Evolutionary conservation across 2,329 filamentous ascomycete genomes (phyloP).

Genomic region (Polychaeton citri): DNA sequence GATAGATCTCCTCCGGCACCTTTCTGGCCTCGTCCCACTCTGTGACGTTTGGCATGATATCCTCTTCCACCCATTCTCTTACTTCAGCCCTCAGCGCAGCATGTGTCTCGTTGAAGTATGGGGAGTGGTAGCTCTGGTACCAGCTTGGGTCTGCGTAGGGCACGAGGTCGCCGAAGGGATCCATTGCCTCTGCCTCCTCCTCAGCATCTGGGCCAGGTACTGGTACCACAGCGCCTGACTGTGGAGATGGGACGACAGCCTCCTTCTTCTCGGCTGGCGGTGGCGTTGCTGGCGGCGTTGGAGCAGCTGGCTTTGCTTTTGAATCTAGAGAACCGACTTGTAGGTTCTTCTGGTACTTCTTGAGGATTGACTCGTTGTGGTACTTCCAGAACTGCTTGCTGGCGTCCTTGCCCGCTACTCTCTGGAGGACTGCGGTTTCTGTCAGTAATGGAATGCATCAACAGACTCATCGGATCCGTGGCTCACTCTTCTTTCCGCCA

Average conservation of each 20-base stretch:
- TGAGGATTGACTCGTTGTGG: constrained; percentile 68
- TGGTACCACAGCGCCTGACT: constrained; percentile 39
- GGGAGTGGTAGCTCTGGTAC: constrained; percentile 63
- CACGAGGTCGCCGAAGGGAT: constrained; percentile 73
- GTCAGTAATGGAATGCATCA: constrained; percentile 2
- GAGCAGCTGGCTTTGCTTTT: constrained; percentile 48
- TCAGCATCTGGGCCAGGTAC: constrained; percentile 25
- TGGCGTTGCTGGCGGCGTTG: constrained; percentile 36
- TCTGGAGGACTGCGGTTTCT: constrained; percentile 40
- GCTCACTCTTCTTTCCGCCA: constrained; percentile 49
- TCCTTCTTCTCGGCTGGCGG: constrained; percentile 34
- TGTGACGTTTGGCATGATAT: constrained; percentile 79
- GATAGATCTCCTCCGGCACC: constrained; percentile 81
- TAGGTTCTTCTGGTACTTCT: constrained; percentile 67
- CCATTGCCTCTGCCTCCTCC: constrained; percentile 55
- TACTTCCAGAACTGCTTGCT: constrained; percentile 58
- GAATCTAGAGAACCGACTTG: constrained; percentile 79
- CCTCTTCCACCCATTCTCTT: constrained; percentile 78
- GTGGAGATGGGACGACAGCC: constrained; percentile 43
- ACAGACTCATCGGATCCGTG: constrained; percentile 14
- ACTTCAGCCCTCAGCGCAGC: constrained; percentile 81
- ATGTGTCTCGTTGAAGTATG: constrained; percentile 92
- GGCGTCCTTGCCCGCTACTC: constrained; percentile 53
- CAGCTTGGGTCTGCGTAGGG: constrained; percentile 87
- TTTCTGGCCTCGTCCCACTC: constrained; percentile 96